Evolutionary conservation across 2,329 filamentous ascomycete species (phyloP).

Genomic region (Byssoonygena ceratinophila): DNA sequence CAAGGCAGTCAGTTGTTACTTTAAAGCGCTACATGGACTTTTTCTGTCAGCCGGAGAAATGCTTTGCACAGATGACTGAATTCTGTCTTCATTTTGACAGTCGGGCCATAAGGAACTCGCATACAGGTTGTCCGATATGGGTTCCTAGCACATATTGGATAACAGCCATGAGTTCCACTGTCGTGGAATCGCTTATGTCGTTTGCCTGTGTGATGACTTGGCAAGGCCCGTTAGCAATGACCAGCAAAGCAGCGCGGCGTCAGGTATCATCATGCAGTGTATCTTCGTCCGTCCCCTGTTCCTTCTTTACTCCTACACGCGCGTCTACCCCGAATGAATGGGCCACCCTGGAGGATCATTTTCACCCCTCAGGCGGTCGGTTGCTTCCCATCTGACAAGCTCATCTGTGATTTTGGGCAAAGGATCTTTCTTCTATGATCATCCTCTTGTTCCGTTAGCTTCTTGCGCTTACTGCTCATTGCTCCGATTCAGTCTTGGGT

Average conservation of each 20-base stretch:
- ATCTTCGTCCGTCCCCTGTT: too few relatives aligned
- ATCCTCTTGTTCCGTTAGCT: background rate
- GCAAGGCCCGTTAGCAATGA: too few relatives aligned
- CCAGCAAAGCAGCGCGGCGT: too few relatives aligned
- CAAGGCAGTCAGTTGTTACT: background rate
- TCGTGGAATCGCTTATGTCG: too few relatives aligned
- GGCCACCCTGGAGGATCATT: background rate
- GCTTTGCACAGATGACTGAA: background rate
- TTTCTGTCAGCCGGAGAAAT: background rate
- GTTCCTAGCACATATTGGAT: background rate
- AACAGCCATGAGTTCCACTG: too few relatives aligned
- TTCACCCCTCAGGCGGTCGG: conserved; percentile 1
- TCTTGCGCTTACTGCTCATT: too few relatives aligned
- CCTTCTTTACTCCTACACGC: background rate
- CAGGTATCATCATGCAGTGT: too few relatives aligned
- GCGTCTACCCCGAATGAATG: background rate
- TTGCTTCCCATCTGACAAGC: conserved; percentile 3
- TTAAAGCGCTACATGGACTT: background rate
- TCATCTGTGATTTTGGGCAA: background rate
- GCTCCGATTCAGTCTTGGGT: background rate
- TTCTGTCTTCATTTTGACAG: too few relatives aligned
- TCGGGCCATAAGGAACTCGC: background rate
- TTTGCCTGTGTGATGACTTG: too few relatives aligned
- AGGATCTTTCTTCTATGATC: too few relatives aligned
- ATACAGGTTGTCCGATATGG: background rate